Percentiles rank a stretch among this genome's conserved stretches.
These are phyloP conservation scores for Penicillium rolfsii DNA, from an alignment of 2,329 filamentous ascomycete species.

Conservation along the genomic window DNA sequence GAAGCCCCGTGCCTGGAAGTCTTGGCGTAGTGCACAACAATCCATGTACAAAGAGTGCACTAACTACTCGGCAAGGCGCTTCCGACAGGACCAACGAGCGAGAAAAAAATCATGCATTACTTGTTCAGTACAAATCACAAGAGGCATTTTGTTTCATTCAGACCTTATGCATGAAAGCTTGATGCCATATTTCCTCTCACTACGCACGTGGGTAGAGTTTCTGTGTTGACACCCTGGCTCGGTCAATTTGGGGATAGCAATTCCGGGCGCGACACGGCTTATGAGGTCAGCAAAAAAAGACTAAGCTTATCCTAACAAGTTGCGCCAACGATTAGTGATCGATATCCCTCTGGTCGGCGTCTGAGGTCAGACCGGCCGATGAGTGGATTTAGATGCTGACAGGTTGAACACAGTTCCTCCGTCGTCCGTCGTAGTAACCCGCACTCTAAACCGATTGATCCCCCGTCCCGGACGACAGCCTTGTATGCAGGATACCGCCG, in stretches of 20 bases:
- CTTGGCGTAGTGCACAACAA: constrained; percentile 18
- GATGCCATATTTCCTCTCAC: not conserved
- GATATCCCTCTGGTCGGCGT: not conserved
- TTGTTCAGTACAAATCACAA: not conserved
- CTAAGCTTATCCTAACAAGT: not conserved
- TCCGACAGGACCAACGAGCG: constrained; percentile 10
- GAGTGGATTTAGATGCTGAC: not conserved
- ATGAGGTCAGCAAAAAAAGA: not conserved
- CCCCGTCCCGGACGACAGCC: not conserved
- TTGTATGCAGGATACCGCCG: not conserved
- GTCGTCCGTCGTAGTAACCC: not conserved
- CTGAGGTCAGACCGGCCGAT: not conserved
- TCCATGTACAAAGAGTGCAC: constrained; percentile 8
- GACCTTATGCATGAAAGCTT: not conserved
- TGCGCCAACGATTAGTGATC: not conserved
- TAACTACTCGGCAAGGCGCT: constrained; percentile 12
- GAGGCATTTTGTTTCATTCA: not conserved
- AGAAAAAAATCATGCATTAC: not conserved
- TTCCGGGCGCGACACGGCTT: not conserved
- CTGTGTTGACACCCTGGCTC: not conserved
- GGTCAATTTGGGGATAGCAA: not conserved
- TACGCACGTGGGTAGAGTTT: not conserved
- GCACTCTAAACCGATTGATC: not conserved
- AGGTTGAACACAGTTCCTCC: not conserved
- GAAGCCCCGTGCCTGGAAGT: not conserved